These are phyloP conservation scores for Torulaspora pretoriensis DNA, from an alignment of 1,139 yeast species.

Conservation along the genomic window DNA sequence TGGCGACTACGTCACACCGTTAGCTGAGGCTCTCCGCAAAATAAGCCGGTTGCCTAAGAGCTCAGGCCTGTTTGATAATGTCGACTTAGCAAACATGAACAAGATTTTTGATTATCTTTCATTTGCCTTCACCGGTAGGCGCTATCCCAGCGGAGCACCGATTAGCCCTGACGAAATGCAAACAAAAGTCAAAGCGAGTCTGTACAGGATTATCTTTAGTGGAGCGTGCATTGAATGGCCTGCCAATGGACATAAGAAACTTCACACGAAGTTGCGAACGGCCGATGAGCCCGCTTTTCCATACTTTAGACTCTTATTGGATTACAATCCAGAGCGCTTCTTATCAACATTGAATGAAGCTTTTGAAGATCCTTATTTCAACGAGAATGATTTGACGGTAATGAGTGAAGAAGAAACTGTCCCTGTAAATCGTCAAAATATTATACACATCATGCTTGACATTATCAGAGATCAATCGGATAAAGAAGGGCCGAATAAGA, in stretches of 20 bases:
- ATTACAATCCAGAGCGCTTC: constrained; percentile 20
- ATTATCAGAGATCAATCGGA: constrained; percentile 16
- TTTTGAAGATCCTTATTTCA: constrained; percentile 33
- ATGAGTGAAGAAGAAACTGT: constrained; percentile 7
- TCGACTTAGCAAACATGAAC: constrained; percentile 1
- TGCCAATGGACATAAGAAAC: constrained; percentile 25
- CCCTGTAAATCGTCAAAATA: constrained; percentile 32
- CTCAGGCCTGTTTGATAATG: constrained; percentile 15
- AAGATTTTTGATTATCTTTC: constrained; percentile 60
- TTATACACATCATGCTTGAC: constrained; percentile 33
- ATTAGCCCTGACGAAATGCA: constrained; percentile 36
- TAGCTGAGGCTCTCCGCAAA: constrained; percentile 41
- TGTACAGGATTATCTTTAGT: constrained; percentile 55
- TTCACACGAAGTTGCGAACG: constrained; percentile 20
- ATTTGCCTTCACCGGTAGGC: constrained; percentile 67
- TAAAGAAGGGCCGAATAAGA: constrained; percentile 20
- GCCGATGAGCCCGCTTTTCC: constrained; percentile 37
- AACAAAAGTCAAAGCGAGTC: constrained; percentile 42
- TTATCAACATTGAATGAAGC: constrained; percentile 29
- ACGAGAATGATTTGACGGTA: constrained; percentile 19
- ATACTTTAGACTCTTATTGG: constrained; percentile 33
- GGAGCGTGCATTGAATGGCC: constrained; percentile 51
- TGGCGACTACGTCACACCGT: constrained; percentile 63
- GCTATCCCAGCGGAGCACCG: constrained; percentile 64
- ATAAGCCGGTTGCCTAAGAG: constrained; percentile 12